These are phyloP conservation scores for Colletotrichum chrysophilum DNA, from an alignment of 2,329 filamentous ascomycete species.

Conservation along the genomic window DNA sequence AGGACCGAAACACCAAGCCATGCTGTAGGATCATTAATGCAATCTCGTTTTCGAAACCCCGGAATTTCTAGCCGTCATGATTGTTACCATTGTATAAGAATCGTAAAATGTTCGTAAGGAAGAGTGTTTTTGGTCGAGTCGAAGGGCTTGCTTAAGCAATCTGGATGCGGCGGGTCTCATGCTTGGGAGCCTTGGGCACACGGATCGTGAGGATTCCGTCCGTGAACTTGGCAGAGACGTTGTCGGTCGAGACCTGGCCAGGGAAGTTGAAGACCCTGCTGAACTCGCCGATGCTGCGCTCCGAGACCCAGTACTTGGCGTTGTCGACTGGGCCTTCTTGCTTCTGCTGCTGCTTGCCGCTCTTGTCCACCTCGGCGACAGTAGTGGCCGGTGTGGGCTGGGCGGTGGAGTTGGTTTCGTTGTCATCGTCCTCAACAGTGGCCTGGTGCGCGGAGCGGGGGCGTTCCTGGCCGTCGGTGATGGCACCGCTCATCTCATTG, in stretches of 20 bases:
- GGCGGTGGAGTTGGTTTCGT: slow-evolving; percentile 27
- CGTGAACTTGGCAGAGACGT: slow-evolving; percentile 65
- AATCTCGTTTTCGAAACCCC: background rate
- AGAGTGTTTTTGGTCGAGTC: background rate
- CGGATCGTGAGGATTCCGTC: slow-evolving; percentile 69
- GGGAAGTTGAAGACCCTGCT: slow-evolving; percentile 73
- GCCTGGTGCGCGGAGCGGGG: slow-evolving; percentile 51
- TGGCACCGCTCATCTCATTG: slow-evolving; percentile 38
- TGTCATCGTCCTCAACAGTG: slow-evolving; percentile 68
- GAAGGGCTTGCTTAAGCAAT: slow-evolving; percentile 45
- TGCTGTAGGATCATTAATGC: background rate
- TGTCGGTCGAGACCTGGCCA: slow-evolving; percentile 64
- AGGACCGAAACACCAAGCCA: background rate
- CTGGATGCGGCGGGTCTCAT: slow-evolving; percentile 58
- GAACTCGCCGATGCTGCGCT: slow-evolving; percentile 72
- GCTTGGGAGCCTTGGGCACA: slow-evolving; percentile 71
- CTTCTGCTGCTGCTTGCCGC: slow-evolving; percentile 31
- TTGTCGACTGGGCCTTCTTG: slow-evolving; percentile 34
- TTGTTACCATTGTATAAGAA: background rate
- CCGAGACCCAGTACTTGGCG: slow-evolving; percentile 73
- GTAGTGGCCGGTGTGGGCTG: slow-evolving; percentile 28
- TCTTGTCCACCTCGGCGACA: slow-evolving; percentile 39
- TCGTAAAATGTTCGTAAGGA: background rate
- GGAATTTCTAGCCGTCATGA: background rate
- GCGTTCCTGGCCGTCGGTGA: slow-evolving; percentile 40